Base-by-base conservation (phyloP, 2,329 filamentous ascomycete genomes). In the Magnaporthiopsis incrustans region DNA sequence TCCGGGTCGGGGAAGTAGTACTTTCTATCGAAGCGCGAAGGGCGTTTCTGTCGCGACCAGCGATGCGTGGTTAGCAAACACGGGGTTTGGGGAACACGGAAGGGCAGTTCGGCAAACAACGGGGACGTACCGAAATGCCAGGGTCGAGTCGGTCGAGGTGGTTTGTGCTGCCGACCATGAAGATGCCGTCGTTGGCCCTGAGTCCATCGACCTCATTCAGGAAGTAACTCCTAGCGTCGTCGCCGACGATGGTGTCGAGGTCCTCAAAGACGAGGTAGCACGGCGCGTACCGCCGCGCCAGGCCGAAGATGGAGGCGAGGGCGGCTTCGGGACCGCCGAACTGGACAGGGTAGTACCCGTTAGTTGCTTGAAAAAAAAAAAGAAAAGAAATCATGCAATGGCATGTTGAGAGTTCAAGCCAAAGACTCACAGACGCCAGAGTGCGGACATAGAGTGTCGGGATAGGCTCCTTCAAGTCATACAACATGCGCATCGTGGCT, bases 181-280 rank as follows among this genome's bases (percentile, higher is more conserved):
- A 82, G 63, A 90, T 89, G 14, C 88, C 88, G 67, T 90, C 85
- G 67, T 91, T 91, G 67, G 79, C 82, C 68, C 85, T 83, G 14
- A 91, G 81, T 0, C 88, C 88, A 67, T 91, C 88, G 3, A 90
- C 84, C 73, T 90, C 87, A 71, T 90, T 91, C 60, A 90, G 78
- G 74, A 91, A 91, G 76, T 89, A 90, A 63, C 82, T 85, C 33
- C 88, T 79, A 18, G 88, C 84, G 2, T 71, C 67, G 63, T 87
- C 82, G 14, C 79, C 80, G 59, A 91, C 82, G 44, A 90, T 81
- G 11, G 83, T 86, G 71, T 91, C 89, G 6, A 91, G 79, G 67
- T 91, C 89, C 72, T 91, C 89, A 65, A 91, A 88, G 57, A 91
- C 84, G 4, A 82, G 81, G 26, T 61, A 61, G 27, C 60, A 61